Base-by-base conservation (phyloP, 2,329 filamentous ascomycete genomes). In the Trichoderma atroviride region DNA sequence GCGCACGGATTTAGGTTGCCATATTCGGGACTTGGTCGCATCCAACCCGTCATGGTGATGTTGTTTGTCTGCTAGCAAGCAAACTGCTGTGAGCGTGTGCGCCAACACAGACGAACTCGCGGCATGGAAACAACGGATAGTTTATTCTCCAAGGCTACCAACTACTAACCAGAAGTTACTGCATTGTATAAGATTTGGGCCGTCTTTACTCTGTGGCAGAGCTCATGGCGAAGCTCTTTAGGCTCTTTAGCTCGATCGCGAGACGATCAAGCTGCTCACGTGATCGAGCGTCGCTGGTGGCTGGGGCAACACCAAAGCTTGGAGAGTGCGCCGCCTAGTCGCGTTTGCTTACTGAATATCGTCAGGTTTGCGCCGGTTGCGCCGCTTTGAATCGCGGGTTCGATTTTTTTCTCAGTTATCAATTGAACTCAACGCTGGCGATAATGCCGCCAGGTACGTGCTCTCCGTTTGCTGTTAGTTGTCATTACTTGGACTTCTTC, bases 381-480 rank as follows among this genome's bases (percentile, higher is more conserved):
- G 68, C 68, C 68, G 53, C 35, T 53, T 31, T 52, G 60, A 50
- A 19, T 56, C 24, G 37, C 68, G 37, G 57, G 52, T 59, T 43
- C 24, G 29, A 22, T 24, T 56, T 40, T 29, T 29, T 16, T 9
- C n/a, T 22, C 11, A 50, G 27, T 16, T 57, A 40, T 22, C n/a
- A n/a, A 43, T 43, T 40, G 33, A 57, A 56, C 27, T 31, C 31
- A 29, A 22, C 9, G 24, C 22, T 33, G 22, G n/a, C 16, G 53
- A 61, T 19, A 64, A 71, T 71, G 70, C 70, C 70, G 67, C 70
- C 70, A 70, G 70, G 70, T 71, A 70, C 35, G 70, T 67, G 43
- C 57, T 27, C 57, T 22, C 19, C 27, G 37, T 55, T 57, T 27
- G 43, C 50, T n/a, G 35, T 58, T 19, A 47, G 16, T 40, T 50